These are phyloP conservation scores for Rhodomyrtus tomentosa DNA, from an alignment of 345 rosid genomes.

Conservation along the genomic window DNA sequence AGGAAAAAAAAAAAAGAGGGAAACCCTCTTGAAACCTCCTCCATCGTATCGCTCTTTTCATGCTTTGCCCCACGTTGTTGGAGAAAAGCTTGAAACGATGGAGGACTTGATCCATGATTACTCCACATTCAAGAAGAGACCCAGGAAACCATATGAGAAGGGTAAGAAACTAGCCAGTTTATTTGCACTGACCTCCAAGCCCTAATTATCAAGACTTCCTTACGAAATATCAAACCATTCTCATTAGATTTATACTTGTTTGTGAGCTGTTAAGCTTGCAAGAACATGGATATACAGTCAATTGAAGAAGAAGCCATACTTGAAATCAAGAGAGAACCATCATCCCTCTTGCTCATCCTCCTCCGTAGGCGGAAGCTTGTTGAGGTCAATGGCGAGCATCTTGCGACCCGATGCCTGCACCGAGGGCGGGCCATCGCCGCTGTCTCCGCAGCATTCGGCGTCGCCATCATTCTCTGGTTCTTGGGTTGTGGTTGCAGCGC, in stretches of 20 bases:
- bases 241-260: background rate
- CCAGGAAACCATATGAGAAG: background rate
- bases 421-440: background rate
- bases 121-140: background rate
- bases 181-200: background rate
- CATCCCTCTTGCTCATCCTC: background rate
- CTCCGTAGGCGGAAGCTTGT: constrained; percentile 4
- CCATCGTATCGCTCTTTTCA: background rate
- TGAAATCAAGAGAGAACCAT: background rate
- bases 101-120: too few relatives aligned
- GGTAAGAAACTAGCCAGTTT: background rate
- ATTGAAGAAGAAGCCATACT: background rate
- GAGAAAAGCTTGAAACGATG: background rate
- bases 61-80: background rate
- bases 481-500: background rate
- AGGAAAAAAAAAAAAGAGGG: background rate
- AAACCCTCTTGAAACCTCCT: background rate
- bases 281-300: too few relatives aligned
- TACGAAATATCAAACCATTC: background rate
- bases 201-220: background rate
- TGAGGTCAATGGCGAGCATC: constrained; percentile 14
- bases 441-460: background rate
- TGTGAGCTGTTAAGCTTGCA: too few relatives aligned
- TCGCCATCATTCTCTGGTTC: background rate
- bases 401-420: background rate